A percentile compares a stretch with the other conserved stretches of the same genome.
These are phyloP conservation scores for Lachnellula suecica DNA, from an alignment of 2,329 filamentous ascomycete species.

Conservation along the genomic window DNA sequence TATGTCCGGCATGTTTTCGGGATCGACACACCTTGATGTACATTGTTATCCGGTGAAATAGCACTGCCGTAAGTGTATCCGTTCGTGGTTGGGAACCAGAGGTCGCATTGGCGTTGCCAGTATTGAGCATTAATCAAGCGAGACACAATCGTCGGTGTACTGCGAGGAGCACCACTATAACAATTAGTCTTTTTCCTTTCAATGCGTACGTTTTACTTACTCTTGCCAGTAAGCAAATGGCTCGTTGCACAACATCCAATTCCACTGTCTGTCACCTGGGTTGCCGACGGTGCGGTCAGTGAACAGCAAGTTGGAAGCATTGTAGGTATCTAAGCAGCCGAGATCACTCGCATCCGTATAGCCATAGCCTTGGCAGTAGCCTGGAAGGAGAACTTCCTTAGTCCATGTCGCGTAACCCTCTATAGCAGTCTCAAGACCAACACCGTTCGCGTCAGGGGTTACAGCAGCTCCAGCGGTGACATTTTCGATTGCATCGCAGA, in stretches of 20 bases:
- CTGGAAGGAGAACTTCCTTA: slow-evolving; percentile 44
- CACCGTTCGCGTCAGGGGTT: slow-evolving; percentile 41
- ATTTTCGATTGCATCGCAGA: slow-evolving; percentile 41
- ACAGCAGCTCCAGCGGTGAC: slow-evolving; percentile 33
- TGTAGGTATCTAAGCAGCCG: slow-evolving; percentile 54
- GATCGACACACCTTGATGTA: slow-evolving; percentile 33
- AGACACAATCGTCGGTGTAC: slow-evolving; percentile 47
- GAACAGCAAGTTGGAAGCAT: slow-evolving; percentile 47
- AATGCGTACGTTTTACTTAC: slow-evolving; percentile 30
- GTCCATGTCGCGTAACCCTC: slow-evolving; percentile 55
- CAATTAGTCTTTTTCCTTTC: slow-evolving; percentile 1
- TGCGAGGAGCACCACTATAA: slow-evolving; percentile 43
- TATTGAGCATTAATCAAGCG: slow-evolving; percentile 50
- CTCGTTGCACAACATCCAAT: slow-evolving; percentile 63
- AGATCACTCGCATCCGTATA: slow-evolving; percentile 44
- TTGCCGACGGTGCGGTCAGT: slow-evolving; percentile 50
- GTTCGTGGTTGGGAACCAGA: slow-evolving; percentile 53
- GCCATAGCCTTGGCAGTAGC: slow-evolving; percentile 45
- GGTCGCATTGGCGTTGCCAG: slow-evolving; percentile 52
- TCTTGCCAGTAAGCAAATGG: slow-evolving; percentile 59
- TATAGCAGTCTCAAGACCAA: slow-evolving; percentile 54
- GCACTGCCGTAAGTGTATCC: slow-evolving; percentile 49
- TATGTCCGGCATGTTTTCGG: background rate
- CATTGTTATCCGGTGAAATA: slow-evolving; percentile 41
- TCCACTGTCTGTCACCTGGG: slow-evolving; percentile 50